Base-by-base conservation (phyloP, 257 asterid genomes). In the Plantago ovata region DNA sequence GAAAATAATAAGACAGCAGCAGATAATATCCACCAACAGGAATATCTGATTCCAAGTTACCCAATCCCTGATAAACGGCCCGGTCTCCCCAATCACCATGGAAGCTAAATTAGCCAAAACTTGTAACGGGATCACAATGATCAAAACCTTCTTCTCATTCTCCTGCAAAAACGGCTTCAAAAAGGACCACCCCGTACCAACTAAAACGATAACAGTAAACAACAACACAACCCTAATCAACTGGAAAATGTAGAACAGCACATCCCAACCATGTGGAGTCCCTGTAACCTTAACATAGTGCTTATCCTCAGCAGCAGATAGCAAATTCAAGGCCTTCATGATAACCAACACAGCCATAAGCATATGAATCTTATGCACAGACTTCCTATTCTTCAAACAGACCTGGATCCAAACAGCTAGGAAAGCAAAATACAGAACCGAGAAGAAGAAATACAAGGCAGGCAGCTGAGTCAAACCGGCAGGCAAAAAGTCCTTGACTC, bases 241-340 rank as follows among this genome's bases (percentile, higher is more conserved):
- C 87, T 88, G 98, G 68, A 93, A 93, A 45, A 89, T 76, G 78
- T 93, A 93, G 61, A 93, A 89, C 91, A 89, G 65, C 54, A 88
- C 95, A 79, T 93, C 96, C 97, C 98, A 93, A 38, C 96, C 98
- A 28, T 93, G 98, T 9, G 97, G 94, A 40, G 95, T 89, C 65
- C 98, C 98, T 0, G 96, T 86, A 60, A 77, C 89, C 82, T 93
- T 93, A 70, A 93, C 96, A 32, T 80, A 93, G 62, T 93, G 98
- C 71, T 89, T 89, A 69, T 93, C 95, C 82, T 93, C 97, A 0
- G 98, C 97, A 6, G 97, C 97, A 52, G 69, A 81, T 0, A 93
- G 79, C 72, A 93, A 64, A 62, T 93, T 89, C 87, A 93, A 66
- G 2, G 96, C 94, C 76, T 93, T 89, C 82, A 84, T 78, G 36